phyloP scores from a whole-genome alignment of 306 rosid species.

The Macrotyloma uniflorum region DNA sequence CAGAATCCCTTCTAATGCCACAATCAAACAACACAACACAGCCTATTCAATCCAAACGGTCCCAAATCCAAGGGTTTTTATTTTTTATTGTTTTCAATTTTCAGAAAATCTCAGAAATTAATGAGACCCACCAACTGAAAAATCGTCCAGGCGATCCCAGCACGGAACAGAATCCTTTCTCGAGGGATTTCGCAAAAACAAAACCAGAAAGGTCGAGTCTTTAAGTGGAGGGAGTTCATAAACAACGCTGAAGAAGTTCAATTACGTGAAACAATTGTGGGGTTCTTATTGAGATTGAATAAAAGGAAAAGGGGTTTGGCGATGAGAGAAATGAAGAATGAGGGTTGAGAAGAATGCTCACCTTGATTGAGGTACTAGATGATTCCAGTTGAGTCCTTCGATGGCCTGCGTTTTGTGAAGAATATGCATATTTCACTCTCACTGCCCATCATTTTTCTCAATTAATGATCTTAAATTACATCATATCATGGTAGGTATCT shows the following conservation, averaged over 20 bases:
- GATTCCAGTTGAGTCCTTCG: conserved; percentile 39
- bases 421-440: background rate
- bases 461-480: background rate
- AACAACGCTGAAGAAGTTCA: conserved; percentile 30
- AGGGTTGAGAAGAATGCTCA: conserved; percentile 34
- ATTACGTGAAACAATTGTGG: conserved; percentile 2
- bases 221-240: conserved; percentile 27
- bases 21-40: conserved; percentile 34
- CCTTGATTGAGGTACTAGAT: conserved; percentile 47
- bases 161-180: background rate
- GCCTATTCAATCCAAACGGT: conserved; percentile 26
- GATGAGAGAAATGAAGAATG: conserved; percentile 15
- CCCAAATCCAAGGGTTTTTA: conserved; percentile 34
- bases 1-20: conserved; percentile 13
- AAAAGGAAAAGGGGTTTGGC: background rate
- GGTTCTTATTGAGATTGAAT: conserved; percentile 28
- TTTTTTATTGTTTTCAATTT: background rate
- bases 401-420: conserved; percentile 27
- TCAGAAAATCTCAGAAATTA: conserved; percentile 29
- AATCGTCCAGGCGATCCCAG: background rate
- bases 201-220: conserved; percentile 26
- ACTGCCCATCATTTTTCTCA: background rate
- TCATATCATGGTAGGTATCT: background rate
- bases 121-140: conserved; percentile 28
- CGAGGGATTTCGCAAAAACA: conserved; percentile 12